These are phyloP conservation scores for Fragaria vesca DNA, from an alignment of 306 rosid species.

Conservation along the genomic window DNA sequence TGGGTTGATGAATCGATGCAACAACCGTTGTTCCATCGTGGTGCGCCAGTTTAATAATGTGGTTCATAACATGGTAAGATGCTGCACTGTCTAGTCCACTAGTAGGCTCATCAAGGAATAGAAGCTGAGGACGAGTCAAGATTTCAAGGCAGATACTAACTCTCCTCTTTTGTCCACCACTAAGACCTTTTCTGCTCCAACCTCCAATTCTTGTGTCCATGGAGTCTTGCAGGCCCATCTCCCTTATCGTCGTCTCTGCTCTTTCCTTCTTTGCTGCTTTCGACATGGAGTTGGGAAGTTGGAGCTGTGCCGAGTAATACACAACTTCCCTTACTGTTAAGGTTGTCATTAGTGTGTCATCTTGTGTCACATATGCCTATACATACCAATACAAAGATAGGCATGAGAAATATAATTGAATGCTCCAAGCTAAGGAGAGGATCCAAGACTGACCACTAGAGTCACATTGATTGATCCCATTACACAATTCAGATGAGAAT, in stretches of 20 bases:
- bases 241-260: slow-evolving; percentile 45
- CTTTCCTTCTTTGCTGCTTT: slow-evolving; percentile 50
- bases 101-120: slow-evolving; percentile 81
- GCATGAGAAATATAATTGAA: neutral
- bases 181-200: slow-evolving; percentile 46
- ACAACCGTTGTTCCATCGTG: slow-evolving; percentile 53
- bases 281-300: slow-evolving; percentile 56
- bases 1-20: slow-evolving; percentile 67
- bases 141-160: slow-evolving; percentile 75
- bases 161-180: slow-evolving; percentile 67
- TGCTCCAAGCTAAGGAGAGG: neutral
- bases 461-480: too few species aligned
- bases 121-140: slow-evolving; percentile 52
- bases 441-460: neutral
- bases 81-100: slow-evolving; percentile 80
- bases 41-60: slow-evolving; percentile 38
- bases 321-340: slow-evolving; percentile 52
- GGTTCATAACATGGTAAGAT: slow-evolving; percentile 60
- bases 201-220: slow-evolving; percentile 67
- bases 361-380: slow-evolving; percentile 70
- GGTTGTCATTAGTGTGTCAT: slow-evolving; percentile 52
- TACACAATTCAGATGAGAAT: neutral
- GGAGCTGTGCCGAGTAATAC: slow-evolving; percentile 66
- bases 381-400: neutral
- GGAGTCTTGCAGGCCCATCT: slow-evolving; percentile 64